These are phyloP conservation scores for Setaria viridis DNA, from an alignment of 202 grass and related monocot genomes.

Conservation along the genomic window DNA sequence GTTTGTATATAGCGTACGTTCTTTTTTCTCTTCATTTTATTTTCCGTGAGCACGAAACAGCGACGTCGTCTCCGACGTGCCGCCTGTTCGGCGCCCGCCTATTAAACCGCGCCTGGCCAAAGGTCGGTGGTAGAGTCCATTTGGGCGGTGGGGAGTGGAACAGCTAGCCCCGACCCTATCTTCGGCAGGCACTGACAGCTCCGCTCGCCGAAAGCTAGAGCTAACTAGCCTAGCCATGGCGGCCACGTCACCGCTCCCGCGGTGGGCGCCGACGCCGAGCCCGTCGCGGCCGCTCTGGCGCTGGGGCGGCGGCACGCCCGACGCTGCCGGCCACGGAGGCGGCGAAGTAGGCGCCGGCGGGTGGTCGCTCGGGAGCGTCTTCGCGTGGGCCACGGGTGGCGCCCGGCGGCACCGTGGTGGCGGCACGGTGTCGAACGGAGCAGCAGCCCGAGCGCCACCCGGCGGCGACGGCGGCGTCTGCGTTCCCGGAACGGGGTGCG, in stretches of 20 bases:
- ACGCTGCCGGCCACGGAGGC: not conserved
- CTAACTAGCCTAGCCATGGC: constrained; percentile 11
- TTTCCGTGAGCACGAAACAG: not conserved
- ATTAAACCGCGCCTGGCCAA: not conserved
- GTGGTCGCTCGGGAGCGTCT: not conserved
- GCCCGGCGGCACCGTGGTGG: not conserved
- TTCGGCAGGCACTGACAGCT: not conserved
- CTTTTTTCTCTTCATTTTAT: not conserved
- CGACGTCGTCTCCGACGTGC: not conserved
- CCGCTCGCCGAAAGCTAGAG: not conserved
- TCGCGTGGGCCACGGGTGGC: not conserved
- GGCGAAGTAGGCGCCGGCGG: too few relatives aligned
- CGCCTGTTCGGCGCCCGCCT: not conserved
- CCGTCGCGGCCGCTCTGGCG: constrained; percentile 47
- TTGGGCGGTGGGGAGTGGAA: not conserved
- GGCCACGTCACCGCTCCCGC: constrained; percentile 52
- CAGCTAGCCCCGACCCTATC: not conserved
- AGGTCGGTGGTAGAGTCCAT: not conserved
- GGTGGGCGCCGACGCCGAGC: constrained; percentile 55
- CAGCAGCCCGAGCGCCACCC: too few relatives aligned
- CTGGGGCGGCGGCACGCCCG: constrained; percentile 38
- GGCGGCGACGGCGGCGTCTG: too few relatives aligned
- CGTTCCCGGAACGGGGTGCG: not conserved
- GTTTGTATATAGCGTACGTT: not conserved
- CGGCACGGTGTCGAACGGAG: too few relatives aligned